Conservation (phyloP, 331 rosid species). For the Dryas integrifolia region DNA sequence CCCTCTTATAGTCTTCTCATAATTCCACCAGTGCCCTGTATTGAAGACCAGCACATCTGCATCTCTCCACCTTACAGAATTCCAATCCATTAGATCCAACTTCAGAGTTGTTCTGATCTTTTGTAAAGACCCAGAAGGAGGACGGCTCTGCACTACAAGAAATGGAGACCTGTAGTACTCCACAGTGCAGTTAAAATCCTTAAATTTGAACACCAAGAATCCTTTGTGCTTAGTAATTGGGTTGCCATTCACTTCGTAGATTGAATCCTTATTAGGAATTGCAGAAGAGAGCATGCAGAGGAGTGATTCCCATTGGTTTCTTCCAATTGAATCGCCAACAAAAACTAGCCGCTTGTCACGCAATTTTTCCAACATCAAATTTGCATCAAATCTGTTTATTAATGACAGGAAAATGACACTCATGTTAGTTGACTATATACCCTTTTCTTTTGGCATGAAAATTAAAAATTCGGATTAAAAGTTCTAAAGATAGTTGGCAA, state of each 20-base stretch:
- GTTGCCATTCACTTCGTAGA: conserved; percentile 83
- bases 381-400: conserved; percentile 70
- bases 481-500: neutral
- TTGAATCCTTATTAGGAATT: conserved; percentile 58
- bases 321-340: conserved; percentile 87
- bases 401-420: neutral
- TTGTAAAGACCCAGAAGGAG: conserved; percentile 43
- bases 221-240: conserved; percentile 95
- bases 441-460: neutral
- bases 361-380: conserved; percentile 65
- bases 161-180: conserved; percentile 89
- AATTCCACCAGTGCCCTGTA: conserved; percentile 94
- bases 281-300: conserved; percentile 85
- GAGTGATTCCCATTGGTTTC: conserved; percentile 97
- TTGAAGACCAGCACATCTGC: conserved; percentile 74
- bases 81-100: conserved; percentile 87
- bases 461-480: neutral
- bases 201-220: conserved; percentile 70
- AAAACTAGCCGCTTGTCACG: conserved; percentile 69
- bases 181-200: conserved; percentile 67
- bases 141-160: conserved; percentile 70
- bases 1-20: conserved; percentile 79
- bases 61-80: conserved; percentile 61
- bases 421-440: neutral
- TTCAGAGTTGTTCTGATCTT: conserved; percentile 57